phyloP scores from a whole-genome alignment of 2,329 filamentous ascomycete species.

The Pseudopithomyces maydicus region DNA sequence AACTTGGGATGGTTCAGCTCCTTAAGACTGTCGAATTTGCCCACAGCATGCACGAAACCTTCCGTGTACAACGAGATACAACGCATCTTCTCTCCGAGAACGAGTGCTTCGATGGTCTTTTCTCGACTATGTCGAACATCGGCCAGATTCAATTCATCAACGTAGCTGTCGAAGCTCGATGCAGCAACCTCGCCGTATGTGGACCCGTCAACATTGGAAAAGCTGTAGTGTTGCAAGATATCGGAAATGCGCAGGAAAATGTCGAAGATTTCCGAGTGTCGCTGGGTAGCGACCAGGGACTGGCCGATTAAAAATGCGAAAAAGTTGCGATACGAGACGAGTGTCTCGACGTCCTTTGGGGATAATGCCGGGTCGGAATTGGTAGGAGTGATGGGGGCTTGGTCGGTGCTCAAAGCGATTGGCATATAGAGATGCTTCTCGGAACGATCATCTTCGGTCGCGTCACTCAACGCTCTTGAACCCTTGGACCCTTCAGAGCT shows the following conservation, averaged over 20 bases:
- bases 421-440: slow-evolving; percentile 65
- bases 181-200: slow-evolving; percentile 67
- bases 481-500: slow-evolving; percentile 54
- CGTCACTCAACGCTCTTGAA: slow-evolving; percentile 53
- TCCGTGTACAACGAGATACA: slow-evolving; percentile 85
- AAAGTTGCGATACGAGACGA: slow-evolving; percentile 66
- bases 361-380: slow-evolving; percentile 36
- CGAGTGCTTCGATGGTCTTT: slow-evolving; percentile 85
- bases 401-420: slow-evolving; percentile 60
- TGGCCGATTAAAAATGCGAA: slow-evolving; percentile 68
- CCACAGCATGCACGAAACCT: slow-evolving; percentile 87
- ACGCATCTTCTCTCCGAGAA: slow-evolving; percentile 87
- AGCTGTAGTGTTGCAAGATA: slow-evolving; percentile 62
- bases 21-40: slow-evolving; percentile 77
- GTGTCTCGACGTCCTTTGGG: slow-evolving; percentile 59
- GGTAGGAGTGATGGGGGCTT: slow-evolving; percentile 36
- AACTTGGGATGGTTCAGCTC: slow-evolving; percentile 72
- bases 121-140: slow-evolving; percentile 84
- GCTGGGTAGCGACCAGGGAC: slow-evolving; percentile 63
- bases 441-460: slow-evolving; percentile 52
- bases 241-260: slow-evolving; percentile 67
- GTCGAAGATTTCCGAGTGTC: slow-evolving; percentile 60
- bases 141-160: slow-evolving; percentile 75
- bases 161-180: slow-evolving; percentile 73
- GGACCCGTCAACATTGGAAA: slow-evolving; percentile 66